Conservation (phyloP, 116 monocot genomes). For the Iris pallida region DNA sequence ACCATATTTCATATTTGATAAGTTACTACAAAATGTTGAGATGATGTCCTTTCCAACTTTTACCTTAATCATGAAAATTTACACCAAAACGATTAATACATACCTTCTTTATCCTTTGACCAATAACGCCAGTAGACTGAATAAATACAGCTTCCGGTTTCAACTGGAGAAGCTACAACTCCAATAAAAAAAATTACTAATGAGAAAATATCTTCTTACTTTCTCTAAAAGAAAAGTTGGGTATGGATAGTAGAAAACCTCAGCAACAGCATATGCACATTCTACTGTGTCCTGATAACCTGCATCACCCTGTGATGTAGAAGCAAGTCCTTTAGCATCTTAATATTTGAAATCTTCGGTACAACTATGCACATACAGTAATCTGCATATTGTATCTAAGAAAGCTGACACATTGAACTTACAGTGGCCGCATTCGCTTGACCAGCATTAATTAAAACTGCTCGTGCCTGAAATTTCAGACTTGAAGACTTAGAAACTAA, state of each 20-base stretch:
- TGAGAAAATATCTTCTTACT: not conserved
- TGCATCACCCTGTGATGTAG: slow-evolving; percentile 60
- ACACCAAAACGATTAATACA: not conserved
- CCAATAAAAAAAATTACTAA: not conserved
- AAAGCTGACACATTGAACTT: slow-evolving; percentile 21
- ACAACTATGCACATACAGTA: not conserved
- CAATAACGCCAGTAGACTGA: slow-evolving; percentile 97
- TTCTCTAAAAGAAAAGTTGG: not conserved
- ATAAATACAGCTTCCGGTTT: slow-evolving; percentile 61
- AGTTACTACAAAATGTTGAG: too few relatives aligned
- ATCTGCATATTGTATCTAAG: not conserved
- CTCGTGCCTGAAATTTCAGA: slow-evolving; percentile 52
- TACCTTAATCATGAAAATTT: too few relatives aligned
- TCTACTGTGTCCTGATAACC: slow-evolving; percentile 87
- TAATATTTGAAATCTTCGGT: not conserved
- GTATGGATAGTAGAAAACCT: slow-evolving; percentile 36
- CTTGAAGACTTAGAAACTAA: not conserved
- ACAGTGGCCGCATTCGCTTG: slow-evolving; percentile 99
- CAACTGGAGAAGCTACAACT: slow-evolving; percentile 68
- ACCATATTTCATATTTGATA: not conserved
- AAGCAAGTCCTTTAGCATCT: slow-evolving; percentile 1
- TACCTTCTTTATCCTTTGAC: slow-evolving; percentile 97
- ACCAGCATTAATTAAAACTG: slow-evolving; percentile 94
- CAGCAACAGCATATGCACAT: slow-evolving; percentile 74
- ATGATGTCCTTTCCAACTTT: too few relatives aligned